Evolutionary conservation across 2,329 filamentous ascomycete species (phyloP).

Genomic region (Exserohilum rostratum): DNA sequence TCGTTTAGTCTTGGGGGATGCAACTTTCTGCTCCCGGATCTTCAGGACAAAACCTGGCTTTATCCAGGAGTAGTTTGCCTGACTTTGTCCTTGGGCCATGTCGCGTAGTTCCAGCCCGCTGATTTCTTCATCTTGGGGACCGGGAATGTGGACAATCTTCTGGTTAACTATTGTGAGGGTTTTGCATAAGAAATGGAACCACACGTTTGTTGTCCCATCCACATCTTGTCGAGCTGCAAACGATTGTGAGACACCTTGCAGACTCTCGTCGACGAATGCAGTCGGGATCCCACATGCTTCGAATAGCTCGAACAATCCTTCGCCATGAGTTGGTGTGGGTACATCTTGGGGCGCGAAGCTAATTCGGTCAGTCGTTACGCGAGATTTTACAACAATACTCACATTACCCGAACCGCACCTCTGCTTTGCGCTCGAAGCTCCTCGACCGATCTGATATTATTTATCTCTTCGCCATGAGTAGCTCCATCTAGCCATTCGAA

Average conservation of each 20-base stretch:
- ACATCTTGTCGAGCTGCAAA: slow-evolving; percentile 31
- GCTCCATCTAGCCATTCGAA: slow-evolving; percentile 28
- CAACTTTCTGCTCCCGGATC: slow-evolving; percentile 11
- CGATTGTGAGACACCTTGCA: slow-evolving; percentile 35
- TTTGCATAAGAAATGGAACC: slow-evolving; percentile 43
- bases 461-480: slow-evolving; percentile 13
- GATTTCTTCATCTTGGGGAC: not conserved
- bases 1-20: slow-evolving; percentile 7
- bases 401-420: slow-evolving; percentile 29
- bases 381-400: not conserved
- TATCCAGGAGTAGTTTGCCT: slow-evolving; percentile 33
- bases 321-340: slow-evolving; percentile 12
- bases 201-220: slow-evolving; percentile 24
- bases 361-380: slow-evolving; percentile 2
- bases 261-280: slow-evolving; percentile 32
- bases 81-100: slow-evolving; percentile 17
- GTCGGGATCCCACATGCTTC: slow-evolving; percentile 28
- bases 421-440: slow-evolving; percentile 12
- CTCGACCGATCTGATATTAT: slow-evolving; percentile 3
- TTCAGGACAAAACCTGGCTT: slow-evolving; percentile 36
- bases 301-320: slow-evolving; percentile 25
- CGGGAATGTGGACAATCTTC: slow-evolving; percentile 11
- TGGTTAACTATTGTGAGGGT: slow-evolving; percentile 19
- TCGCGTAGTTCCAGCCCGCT: not conserved
- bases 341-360: slow-evolving; percentile 35